Percentiles rank a stretch among this genome's conserved stretches.
Conservation (phyloP, 148 eudicot species). For the Amaranthus palmeri region DNA sequence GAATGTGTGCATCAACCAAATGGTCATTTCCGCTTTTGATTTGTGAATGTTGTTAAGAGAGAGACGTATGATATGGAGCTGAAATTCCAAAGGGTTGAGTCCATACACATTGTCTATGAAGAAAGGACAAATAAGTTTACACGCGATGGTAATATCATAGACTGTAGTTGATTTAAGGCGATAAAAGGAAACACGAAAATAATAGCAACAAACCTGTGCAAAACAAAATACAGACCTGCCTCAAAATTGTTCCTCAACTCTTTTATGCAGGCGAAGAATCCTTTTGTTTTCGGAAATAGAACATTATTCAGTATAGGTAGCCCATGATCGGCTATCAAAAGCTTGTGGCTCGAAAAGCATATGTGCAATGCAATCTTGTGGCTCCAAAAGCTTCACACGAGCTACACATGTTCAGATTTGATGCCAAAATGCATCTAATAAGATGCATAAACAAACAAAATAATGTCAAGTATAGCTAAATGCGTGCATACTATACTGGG, state of each 20-base stretch:
- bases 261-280: conserved; percentile 64
- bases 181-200: neutral
- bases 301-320: conserved; percentile 71
- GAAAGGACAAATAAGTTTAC: conserved; percentile 66
- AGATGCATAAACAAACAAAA: no score
- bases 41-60: conserved; percentile 44
- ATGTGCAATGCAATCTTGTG: conserved; percentile 86
- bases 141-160: conserved; percentile 85
- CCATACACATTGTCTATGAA: conserved; percentile 91
- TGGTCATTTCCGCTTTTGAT: conserved; percentile 48
- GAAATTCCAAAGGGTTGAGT: conserved; percentile 82
- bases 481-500: conserved; percentile 46
- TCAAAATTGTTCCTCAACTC: conserved; percentile 62
- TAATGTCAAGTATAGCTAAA: no score
- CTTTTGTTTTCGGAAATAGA: conserved; percentile 85
- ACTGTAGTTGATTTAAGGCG: conserved; percentile 41
- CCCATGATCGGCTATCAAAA: conserved; percentile 66
- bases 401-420: conserved; percentile 86
- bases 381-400: conserved; percentile 91
- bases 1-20: conserved; percentile 74
- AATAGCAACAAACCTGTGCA: neutral
- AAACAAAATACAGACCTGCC: conserved; percentile 51
- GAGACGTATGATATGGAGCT: conserved; percentile 66
- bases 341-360: conserved; percentile 64
- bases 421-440: conserved; percentile 58